A percentile compares a stretch with the other conserved stretches of the same genome.
Evolutionary conservation across 805 yeast genomes (phyloP).

Genomic region (Myxozyma nipponensis): DNA sequence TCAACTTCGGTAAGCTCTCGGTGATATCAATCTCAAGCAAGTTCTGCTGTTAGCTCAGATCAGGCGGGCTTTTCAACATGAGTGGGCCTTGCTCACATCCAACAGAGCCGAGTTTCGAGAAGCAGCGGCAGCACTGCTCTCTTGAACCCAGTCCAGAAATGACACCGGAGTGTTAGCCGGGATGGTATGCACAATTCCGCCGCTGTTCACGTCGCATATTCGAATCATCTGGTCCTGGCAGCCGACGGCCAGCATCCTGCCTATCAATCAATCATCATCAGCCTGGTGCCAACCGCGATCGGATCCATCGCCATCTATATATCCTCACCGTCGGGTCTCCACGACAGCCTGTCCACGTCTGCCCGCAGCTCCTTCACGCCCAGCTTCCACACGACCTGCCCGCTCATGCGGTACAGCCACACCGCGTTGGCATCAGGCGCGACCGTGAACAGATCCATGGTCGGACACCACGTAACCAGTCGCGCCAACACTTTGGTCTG

Average conservation of each 20-base stretch:
- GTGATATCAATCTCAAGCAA: slow-evolving; percentile 14
- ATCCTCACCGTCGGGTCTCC: slow-evolving; percentile 28
- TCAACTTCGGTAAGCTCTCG: slow-evolving; percentile 12
- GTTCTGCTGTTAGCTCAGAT: too few relatives aligned
- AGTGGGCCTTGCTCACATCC: slow-evolving; percentile 12
- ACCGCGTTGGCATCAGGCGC: slow-evolving; percentile 16
- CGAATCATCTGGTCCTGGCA: slow-evolving; percentile 22
- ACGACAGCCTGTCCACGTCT: slow-evolving; percentile 6
- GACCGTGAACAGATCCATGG: slow-evolving; percentile 26
- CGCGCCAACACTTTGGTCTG: slow-evolving; percentile 7
- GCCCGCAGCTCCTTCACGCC: slow-evolving; percentile 8
- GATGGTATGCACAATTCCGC: slow-evolving; percentile 10
- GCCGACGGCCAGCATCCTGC: slow-evolving; percentile 20
- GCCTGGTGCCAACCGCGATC: too few relatives aligned
- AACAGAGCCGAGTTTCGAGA: slow-evolving; percentile 7
- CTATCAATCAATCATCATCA: slow-evolving; percentile 1
- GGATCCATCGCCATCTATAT: not conserved
- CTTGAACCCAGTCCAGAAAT: slow-evolving; percentile 18
- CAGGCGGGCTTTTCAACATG: too few relatives aligned
- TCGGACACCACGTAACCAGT: slow-evolving; percentile 27
- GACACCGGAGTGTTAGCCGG: slow-evolving; percentile 2
- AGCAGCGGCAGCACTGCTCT: slow-evolving; percentile 2
- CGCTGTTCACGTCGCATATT: slow-evolving; percentile 23
- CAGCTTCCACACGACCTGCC: slow-evolving; percentile 27
- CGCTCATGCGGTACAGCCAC: slow-evolving; percentile 25